These are phyloP conservation scores for Stephanodiscus triporus DNA, from an alignment of 108 stramenopile species.

Conservation along the genomic window DNA sequence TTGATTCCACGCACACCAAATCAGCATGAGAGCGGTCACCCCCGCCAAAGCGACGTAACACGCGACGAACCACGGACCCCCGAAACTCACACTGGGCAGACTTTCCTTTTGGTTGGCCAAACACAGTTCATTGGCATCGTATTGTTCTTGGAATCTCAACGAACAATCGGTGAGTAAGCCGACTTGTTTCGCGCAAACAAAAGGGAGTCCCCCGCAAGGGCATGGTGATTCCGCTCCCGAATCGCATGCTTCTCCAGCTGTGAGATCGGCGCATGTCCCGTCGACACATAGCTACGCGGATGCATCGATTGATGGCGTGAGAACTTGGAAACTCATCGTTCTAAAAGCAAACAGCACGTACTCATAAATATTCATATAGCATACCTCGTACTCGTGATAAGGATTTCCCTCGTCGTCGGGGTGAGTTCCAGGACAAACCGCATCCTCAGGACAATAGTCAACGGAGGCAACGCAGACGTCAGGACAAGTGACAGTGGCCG, in stretches of 20 bases:
- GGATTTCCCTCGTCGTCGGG: no score
- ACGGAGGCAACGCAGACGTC: constrained; percentile 51
- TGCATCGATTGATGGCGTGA: no score
- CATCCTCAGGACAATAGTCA: constrained; percentile 47
- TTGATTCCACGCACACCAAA: constrained; percentile 62
- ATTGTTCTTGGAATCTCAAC: no score
- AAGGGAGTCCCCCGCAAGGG: constrained; percentile 17
- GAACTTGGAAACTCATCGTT: no score
- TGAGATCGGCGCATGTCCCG: constrained; percentile 41
- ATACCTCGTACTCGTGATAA: no score
- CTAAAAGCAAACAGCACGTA: no score
- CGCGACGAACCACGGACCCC: no score
- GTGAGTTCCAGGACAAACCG: constrained; percentile 20
- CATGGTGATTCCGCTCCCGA: constrained; percentile 37
- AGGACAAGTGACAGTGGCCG: constrained; percentile 56
- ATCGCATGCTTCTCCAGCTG: constrained; percentile 32
- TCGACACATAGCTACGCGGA: constrained; percentile 38
- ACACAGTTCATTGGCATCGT: no score
- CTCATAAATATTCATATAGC: no score
- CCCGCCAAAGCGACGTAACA: no score
- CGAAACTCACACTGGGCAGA: no score
- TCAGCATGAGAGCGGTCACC: constrained; percentile 40
- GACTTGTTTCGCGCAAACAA: constrained; percentile 37
- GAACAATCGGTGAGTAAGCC: constrained; percentile 11
- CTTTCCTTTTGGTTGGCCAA: no score